Conservation (phyloP, 257 asterid genomes). For the Agastache rugosa region DNA sequence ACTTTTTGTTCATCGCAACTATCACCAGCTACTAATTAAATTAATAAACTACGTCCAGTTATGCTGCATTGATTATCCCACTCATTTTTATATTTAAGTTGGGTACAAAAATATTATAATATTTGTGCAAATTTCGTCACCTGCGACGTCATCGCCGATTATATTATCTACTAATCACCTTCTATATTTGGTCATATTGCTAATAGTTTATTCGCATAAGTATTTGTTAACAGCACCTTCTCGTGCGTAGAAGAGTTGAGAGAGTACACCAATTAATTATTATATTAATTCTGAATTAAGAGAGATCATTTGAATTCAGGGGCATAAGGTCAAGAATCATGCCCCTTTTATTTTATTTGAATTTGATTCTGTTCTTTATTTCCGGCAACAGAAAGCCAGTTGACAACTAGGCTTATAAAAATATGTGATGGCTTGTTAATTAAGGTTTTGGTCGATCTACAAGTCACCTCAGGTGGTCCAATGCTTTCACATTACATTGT, state of each 20-base stretch:
- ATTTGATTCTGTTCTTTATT: constrained; percentile 32
- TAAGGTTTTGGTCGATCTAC: constrained; percentile 34
- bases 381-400: constrained; percentile 32
- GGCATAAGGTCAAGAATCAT: constrained; percentile 45
- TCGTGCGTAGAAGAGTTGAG: constrained; percentile 7
- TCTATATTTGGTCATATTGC: constrained; percentile 43
- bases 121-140: constrained; percentile 53
- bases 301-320: constrained; percentile 36
- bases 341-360: background rate
- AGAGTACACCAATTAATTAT: background rate
- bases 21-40: constrained; percentile 29
- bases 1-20: constrained; percentile 26
- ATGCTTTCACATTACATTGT: constrained; percentile 36
- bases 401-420: constrained; percentile 35
- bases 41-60: constrained; percentile 34
- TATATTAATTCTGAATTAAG: constrained; percentile 29
- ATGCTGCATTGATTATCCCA: constrained; percentile 42
- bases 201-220: background rate
- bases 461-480: constrained; percentile 46
- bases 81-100: constrained; percentile 35
- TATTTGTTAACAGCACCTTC: constrained; percentile 14
- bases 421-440: constrained; percentile 9
- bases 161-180: constrained; percentile 37
- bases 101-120: constrained; percentile 34
- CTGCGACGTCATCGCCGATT: constrained; percentile 58